phyloP scores from a whole-genome alignment of 2,329 filamentous ascomycete genomes.

The Xylariales sp. region DNA sequence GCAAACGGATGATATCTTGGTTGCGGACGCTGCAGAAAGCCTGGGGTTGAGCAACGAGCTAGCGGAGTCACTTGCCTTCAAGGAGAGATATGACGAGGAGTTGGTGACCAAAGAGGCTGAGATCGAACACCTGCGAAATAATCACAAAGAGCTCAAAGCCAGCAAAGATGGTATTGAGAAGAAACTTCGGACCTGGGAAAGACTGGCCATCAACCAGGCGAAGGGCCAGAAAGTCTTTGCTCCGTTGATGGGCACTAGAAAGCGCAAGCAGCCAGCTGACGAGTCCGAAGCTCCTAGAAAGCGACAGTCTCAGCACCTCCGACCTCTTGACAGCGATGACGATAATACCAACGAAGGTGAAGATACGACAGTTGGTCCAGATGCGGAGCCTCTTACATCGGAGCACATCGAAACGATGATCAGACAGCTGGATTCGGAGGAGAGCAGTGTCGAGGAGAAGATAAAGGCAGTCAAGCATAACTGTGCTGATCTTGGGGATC shows the following conservation, averaged over 20 bases:
- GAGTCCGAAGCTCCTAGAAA: not conserved
- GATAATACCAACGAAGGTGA: slow-evolving; percentile 1
- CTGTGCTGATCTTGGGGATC: slow-evolving; percentile 15
- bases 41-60: slow-evolving; percentile 32
- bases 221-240: not conserved
- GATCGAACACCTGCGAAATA: slow-evolving; percentile 13
- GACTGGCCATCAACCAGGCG: not conserved
- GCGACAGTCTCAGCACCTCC: not conserved
- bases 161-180: no score
- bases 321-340: not conserved
- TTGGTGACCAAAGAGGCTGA: slow-evolving; percentile 15
- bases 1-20: slow-evolving; percentile 17
- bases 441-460: no score
- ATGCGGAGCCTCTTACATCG: slow-evolving; percentile 17
- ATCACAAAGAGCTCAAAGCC: not conserved
- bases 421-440: not conserved
- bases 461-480: not conserved
- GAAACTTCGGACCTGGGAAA: not conserved
- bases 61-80: slow-evolving; percentile 26
- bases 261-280: not conserved
- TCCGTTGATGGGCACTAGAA: not conserved
- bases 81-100: not conserved
- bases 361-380: slow-evolving; percentile 25
- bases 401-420: not conserved
- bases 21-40: slow-evolving; percentile 24